Conservation (phyloP, 257 asterid genomes). For the Rubia yunnanensis region DNA sequence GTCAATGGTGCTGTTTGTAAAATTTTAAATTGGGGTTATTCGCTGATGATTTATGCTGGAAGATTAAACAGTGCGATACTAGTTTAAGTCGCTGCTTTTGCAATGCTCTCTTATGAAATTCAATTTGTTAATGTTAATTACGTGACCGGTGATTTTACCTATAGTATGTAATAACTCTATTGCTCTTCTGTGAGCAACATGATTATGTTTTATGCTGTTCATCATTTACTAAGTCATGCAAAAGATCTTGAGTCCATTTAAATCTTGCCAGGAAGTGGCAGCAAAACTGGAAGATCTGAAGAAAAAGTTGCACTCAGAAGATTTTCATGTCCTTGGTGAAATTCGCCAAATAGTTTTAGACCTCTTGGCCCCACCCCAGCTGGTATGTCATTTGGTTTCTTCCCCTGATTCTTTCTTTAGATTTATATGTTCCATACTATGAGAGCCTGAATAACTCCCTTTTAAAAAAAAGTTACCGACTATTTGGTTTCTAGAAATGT, state of each 20-base stretch:
- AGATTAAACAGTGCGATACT: neutral
- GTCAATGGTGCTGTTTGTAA: neutral
- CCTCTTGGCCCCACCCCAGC: conserved; percentile 73
- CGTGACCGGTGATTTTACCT: neutral
- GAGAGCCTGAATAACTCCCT: no score
- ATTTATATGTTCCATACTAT: no score
- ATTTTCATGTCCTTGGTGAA: conserved; percentile 54
- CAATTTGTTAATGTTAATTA: neutral
- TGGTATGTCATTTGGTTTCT: conserved; percentile 43
- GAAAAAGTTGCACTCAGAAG: conserved; percentile 47
- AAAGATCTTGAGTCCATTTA: neutral
- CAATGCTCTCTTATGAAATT: neutral
- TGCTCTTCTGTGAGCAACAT: neutral
- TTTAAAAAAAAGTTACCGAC: neutral
- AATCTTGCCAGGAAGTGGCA: conserved; percentile 58
- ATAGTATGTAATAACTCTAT: neutral
- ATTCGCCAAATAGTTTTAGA: conserved; percentile 69
- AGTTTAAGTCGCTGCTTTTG: neutral
- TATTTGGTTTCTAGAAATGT: neutral
- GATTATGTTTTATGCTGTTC: neutral
- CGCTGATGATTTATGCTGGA: neutral
- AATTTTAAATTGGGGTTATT: neutral
- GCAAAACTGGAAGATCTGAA: conserved; percentile 47
- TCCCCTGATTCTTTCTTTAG: conserved; percentile 6
- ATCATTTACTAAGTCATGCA: neutral